Evolutionary conservation across 2,329 filamentous ascomycete genomes (phyloP).

Genomic region (Calonectria ilicicola): DNA sequence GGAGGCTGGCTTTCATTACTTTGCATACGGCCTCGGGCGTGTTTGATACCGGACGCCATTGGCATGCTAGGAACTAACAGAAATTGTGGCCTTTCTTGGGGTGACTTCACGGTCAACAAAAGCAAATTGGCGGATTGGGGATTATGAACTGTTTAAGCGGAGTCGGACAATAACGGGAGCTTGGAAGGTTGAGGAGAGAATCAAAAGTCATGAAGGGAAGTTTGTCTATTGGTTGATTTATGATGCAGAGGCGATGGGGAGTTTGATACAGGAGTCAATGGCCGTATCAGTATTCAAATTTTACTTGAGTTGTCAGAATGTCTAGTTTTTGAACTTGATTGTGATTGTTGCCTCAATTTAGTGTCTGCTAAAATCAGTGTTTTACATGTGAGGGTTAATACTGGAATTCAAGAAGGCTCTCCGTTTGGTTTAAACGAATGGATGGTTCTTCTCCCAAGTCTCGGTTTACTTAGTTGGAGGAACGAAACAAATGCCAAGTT

Average conservation of each 20-base stretch:
- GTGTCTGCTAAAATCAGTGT: neutral
- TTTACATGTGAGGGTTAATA: neutral
- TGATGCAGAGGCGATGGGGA: conserved; percentile 37
- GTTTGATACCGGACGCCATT: neutral
- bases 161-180: conserved; percentile 10
- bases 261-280: conserved; percentile 36
- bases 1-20: conserved; percentile 9
- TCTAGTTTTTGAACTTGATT: neutral
- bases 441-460: neutral
- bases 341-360: neutral
- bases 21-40: neutral
- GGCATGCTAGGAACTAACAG: neutral
- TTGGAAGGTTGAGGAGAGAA: neutral
- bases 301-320: neutral
- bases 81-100: neutral
- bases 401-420: neutral
- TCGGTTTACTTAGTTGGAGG: neutral
- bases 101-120: neutral
- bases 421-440: neutral
- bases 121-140: conserved; percentile 1
- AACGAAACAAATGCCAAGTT: too few relatives aligned
- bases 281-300: conserved; percentile 33
- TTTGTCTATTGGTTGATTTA: conserved; percentile 19
- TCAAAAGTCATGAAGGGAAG: conserved; percentile 24
- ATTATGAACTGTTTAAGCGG: conserved; percentile 4